Conservation (phyloP, 2,329 filamentous ascomycete genomes). For the Claviceps pazoutovae region DNA sequence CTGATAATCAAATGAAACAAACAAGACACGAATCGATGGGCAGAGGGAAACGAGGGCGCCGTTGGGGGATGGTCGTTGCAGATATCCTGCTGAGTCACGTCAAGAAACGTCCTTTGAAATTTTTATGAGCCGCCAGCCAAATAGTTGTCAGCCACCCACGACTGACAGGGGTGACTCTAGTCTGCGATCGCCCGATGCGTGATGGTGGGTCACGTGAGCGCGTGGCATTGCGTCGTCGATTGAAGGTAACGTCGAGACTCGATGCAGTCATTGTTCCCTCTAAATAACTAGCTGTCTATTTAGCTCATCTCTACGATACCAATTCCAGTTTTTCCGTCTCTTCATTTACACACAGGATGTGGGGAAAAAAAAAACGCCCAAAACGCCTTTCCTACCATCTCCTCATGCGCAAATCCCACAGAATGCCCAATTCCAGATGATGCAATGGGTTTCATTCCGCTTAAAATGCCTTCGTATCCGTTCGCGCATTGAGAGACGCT, state of each 20-base stretch:
- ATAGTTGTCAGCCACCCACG: neutral
- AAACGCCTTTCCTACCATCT: neutral
- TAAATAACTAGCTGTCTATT: too few species aligned
- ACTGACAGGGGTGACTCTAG: neutral
- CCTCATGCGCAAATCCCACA: neutral
- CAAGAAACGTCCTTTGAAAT: conserved; percentile 17
- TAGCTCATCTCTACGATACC: too few species aligned
- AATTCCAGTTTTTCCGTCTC: too few species aligned
- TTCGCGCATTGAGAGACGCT: neutral
- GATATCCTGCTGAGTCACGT: conserved; percentile 9
- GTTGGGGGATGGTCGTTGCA: conserved; percentile 11
- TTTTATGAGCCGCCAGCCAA: conserved; percentile 20
- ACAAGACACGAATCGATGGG: conserved; percentile 12
- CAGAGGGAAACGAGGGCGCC: conserved; percentile 11
- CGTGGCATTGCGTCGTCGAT: neutral
- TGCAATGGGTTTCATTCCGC: neutral
- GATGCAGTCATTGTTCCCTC: too few species aligned
- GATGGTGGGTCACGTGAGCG: neutral
- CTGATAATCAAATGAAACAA: conserved; percentile 7
- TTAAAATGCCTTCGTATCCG: neutral
- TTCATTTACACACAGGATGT: neutral
- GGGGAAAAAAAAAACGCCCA: neutral
- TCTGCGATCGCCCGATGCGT: neutral
- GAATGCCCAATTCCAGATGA: neutral
- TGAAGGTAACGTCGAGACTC: too few species aligned